A percentile compares a stretch with the other conserved stretches of the same genome.
These are phyloP conservation scores for Dioscorea cayenensis DNA, from an alignment of 116 monocot species.

Conservation along the genomic window DNA sequence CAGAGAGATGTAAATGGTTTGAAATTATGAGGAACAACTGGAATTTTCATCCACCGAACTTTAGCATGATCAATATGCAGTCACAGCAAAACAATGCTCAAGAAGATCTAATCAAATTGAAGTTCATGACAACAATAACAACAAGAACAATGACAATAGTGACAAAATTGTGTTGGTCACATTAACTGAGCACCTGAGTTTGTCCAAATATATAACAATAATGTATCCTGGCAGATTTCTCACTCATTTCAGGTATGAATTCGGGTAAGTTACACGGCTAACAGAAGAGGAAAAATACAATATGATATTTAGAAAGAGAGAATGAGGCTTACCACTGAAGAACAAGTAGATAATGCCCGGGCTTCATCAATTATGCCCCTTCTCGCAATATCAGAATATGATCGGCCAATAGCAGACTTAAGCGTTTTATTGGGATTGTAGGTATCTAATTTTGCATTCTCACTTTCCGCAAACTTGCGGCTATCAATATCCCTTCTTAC, in stretches of 20 bases:
- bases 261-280: no score
- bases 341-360: conserved; percentile 23
- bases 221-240: no score
- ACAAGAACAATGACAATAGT: no score
- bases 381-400: conserved; percentile 20
- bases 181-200: no score
- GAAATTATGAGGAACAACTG: not conserved
- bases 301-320: not conserved
- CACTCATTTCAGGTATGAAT: no score
- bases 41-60: no score
- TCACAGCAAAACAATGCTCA: not conserved
- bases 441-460: conserved; percentile 19
- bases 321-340: conserved; percentile 26
- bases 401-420: conserved; percentile 10
- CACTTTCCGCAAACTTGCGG: conserved; percentile 29
- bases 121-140: not conserved
- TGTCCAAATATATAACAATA: no score
- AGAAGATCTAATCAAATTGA: not conserved
- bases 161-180: no score
- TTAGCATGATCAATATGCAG: no score
- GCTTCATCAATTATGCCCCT: conserved; percentile 25
- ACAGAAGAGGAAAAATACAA: not conserved
- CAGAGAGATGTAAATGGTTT: not conserved
- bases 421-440: conserved; percentile 22
- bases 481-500: conserved; percentile 56